phyloP scores from a whole-genome alignment of 176 grass and related monocot genomes.

The Dendrocalamus sinicus region DNA sequence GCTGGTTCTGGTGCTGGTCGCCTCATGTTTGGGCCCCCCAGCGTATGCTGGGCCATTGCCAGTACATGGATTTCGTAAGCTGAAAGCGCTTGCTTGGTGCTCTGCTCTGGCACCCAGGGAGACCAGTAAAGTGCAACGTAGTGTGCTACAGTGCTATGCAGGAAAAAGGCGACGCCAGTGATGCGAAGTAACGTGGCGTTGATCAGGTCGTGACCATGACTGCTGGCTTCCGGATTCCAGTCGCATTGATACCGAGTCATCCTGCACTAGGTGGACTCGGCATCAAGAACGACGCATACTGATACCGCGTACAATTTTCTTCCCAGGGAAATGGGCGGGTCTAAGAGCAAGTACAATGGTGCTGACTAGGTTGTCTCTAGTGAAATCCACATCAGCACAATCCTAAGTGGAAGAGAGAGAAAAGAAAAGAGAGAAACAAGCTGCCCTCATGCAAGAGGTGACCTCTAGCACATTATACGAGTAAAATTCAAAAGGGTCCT shows the following conservation, averaged over 20 bases:
- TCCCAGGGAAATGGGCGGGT: slow-evolving; percentile 21
- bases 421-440: too few relatives aligned
- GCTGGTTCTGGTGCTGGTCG: slow-evolving; percentile 13
- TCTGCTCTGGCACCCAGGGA: slow-evolving; percentile 8
- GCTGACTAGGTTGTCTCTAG: too few relatives aligned
- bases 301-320: background rate
- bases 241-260: background rate
- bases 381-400: too few relatives aligned
- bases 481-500: too few relatives aligned
- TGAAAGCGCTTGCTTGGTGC: slow-evolving; percentile 17
- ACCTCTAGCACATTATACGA: too few relatives aligned
- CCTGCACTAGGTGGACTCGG: slow-evolving; percentile 11
- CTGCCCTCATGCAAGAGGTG: too few relatives aligned
- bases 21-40: background rate
- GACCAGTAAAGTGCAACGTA: slow-evolving; percentile 5
- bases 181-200: slow-evolving; percentile 44
- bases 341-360: too few relatives aligned
- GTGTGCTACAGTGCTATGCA: slow-evolving; percentile 20
- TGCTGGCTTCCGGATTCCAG: background rate
- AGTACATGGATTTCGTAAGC: background rate
- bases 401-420: too few relatives aligned
- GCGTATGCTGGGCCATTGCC: background rate
- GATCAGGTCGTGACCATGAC: slow-evolving; percentile 39
- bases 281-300: background rate
- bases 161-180: slow-evolving; percentile 6